These are phyloP conservation scores for Jamesozyma hellenica DNA, from an alignment of 805 yeast species.

Conservation along the genomic window DNA sequence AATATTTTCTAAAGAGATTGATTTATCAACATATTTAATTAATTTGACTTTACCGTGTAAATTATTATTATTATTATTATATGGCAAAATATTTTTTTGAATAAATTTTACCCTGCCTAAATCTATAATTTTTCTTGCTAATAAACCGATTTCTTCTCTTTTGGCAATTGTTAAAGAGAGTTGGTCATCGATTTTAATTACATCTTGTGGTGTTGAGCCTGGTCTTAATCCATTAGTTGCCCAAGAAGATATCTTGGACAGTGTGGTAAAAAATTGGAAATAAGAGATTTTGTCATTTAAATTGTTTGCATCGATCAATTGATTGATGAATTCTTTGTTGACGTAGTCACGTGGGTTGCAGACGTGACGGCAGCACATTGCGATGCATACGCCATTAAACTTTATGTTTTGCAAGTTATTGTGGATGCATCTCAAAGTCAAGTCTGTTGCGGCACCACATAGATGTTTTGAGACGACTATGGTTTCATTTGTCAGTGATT, in stretches of 20 bases:
- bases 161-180: conserved; percentile 31
- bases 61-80: not conserved
- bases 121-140: conserved; percentile 66
- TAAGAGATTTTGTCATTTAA: conserved; percentile 12
- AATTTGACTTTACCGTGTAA: conserved; percentile 36
- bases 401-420: conserved; percentile 20
- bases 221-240: conserved; percentile 65
- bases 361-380: conserved; percentile 88
- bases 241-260: conserved; percentile 74
- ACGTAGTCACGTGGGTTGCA: conserved; percentile 46
- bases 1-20: conserved; percentile 62
- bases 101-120: conserved; percentile 42
- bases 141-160: conserved; percentile 51
- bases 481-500: conserved; percentile 24
- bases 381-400: conserved; percentile 58
- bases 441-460: conserved; percentile 91
- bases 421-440: conserved; percentile 58
- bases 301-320: conserved; percentile 32
- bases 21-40: conserved; percentile 47
- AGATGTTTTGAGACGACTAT: conserved; percentile 79
- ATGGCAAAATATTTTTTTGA: conserved; percentile 30
- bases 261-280: conserved; percentile 33
- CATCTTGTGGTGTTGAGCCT: conserved; percentile 31
- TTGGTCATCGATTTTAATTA: conserved; percentile 2
- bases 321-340: conserved; percentile 17